A percentile compares a stretch with the other conserved stretches of the same genome.
Conservation (phyloP, 23 red algal species). For the Agarophyton chilense region DNA sequence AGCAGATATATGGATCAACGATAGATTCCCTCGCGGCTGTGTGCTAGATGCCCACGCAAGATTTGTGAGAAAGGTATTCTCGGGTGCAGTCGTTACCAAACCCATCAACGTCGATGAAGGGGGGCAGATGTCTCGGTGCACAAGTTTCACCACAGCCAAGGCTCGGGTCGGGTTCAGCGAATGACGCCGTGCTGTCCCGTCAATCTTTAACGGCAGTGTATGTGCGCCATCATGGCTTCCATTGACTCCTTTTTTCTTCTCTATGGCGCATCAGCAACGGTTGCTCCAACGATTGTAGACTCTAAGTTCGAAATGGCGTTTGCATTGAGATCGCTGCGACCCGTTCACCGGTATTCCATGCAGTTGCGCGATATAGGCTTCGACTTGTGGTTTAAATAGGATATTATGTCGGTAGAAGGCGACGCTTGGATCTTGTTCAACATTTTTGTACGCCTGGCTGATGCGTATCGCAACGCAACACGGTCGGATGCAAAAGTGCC, state of each 20-base stretch:
- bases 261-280: background rate
- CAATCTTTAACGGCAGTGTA: background rate
- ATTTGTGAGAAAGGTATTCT: too few species aligned
- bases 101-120: too few species aligned
- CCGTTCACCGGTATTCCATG: background rate
- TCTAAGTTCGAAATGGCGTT: background rate
- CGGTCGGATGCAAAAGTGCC: background rate
- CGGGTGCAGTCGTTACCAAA: too few species aligned
- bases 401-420: background rate
- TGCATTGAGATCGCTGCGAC: background rate
- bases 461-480: background rate
- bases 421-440: background rate
- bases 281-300: background rate
- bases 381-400: background rate
- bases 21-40: too few species aligned
- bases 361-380: background rate
- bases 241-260: background rate
- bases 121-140: too few species aligned
- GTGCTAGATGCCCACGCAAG: too few species aligned
- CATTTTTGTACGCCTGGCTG: background rate
- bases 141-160: background rate
- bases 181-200: slow-evolving; percentile 30
- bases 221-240: background rate
- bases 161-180: slow-evolving; percentile 22
- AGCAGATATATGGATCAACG: too few species aligned